A percentile compares a stretch with the other conserved stretches of the same genome.
Conservation (phyloP, 2,329 filamentous ascomycete genomes). For the Xylariales sp. region DNA sequence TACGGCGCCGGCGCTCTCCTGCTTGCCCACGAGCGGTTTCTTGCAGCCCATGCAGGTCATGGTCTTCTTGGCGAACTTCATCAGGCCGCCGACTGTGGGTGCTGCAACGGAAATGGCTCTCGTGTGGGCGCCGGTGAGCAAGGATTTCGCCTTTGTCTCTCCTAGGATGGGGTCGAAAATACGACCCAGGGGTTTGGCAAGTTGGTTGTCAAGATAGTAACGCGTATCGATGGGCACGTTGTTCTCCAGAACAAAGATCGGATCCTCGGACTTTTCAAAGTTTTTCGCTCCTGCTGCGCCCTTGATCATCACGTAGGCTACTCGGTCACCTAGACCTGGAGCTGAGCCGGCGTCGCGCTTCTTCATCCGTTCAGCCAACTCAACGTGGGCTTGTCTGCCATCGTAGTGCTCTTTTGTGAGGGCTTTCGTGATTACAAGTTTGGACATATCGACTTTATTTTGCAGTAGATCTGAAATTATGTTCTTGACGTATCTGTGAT, state of each 20-base stretch:
- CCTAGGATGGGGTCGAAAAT: conserved; percentile 98
- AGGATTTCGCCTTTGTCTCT: conserved; percentile 80
- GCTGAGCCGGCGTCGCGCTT: conserved; percentile 95
- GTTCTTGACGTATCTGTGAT: conserved; percentile 81
- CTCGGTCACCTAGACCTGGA: conserved; percentile 86
- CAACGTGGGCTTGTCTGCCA: conserved; percentile 91
- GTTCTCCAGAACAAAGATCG: conserved; percentile 94
- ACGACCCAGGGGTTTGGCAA: conserved; percentile 86
- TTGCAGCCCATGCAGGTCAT: conserved; percentile 99
- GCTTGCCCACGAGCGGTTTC: conserved; percentile 78
- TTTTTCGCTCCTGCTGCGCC: conserved; percentile 86
- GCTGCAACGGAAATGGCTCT: conserved; percentile 90
- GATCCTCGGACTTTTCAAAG: conserved; percentile 95
- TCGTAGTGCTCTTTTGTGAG: conserved; percentile 86
- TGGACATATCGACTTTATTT: conserved; percentile 98
- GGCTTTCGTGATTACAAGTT: conserved; percentile 97
- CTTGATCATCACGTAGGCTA: conserved; percentile 97
- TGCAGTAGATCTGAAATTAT: conserved; percentile 93
- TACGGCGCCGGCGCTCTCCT: conserved; percentile 79
- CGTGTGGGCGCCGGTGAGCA: conserved; percentile 90
- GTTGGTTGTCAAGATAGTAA: conserved; percentile 98
- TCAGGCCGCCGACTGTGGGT: conserved; percentile 84
- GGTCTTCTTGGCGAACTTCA: conserved; percentile 98
- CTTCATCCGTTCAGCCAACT: conserved; percentile 92
- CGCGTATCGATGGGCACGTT: conserved; percentile 97